These are phyloP conservation scores for Magnolia sinica DNA, from an alignment of 164 flowering plant genomes.

Conservation along the genomic window DNA sequence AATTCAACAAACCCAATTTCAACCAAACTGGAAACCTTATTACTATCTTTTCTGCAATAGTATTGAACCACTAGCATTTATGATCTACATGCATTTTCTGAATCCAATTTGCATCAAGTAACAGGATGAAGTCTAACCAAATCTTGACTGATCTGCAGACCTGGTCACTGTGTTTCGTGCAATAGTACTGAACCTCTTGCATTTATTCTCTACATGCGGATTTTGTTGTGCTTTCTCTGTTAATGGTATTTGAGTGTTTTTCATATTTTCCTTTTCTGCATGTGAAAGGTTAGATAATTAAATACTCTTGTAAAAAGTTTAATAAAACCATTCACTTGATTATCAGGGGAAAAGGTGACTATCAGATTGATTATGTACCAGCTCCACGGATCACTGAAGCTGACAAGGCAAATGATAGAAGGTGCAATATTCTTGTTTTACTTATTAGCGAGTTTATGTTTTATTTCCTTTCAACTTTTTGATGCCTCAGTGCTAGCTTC, in stretches of 20 bases:
- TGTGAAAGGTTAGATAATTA: not conserved
- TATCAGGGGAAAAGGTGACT: conserved; percentile 84
- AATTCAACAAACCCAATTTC: too few relatives aligned
- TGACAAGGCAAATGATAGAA: conserved; percentile 78
- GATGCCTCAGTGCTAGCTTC: not conserved
- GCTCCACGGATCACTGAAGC: conserved; percentile 97
- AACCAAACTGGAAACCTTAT: too few relatives aligned
- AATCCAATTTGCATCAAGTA: too few relatives aligned
- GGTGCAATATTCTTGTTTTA: conserved; percentile 27
- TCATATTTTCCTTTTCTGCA: not conserved
- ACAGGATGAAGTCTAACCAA: too few relatives aligned
- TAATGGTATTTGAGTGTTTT: not conserved
- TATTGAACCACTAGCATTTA: too few relatives aligned
- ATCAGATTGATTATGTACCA: conserved; percentile 79
- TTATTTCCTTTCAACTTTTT: not conserved
- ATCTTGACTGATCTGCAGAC: not conserved
- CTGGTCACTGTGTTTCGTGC: not conserved
- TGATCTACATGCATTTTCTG: too few relatives aligned
- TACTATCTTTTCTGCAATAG: too few relatives aligned
- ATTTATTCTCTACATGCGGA: not conserved
- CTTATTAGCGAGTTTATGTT: not conserved
- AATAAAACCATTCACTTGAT: not conserved
- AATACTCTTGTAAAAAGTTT: not conserved
- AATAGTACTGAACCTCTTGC: not conserved
- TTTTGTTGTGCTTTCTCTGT: not conserved